A percentile compares a stretch with the other conserved stretches of the same genome.
Conservation (phyloP, 805 yeast species). For the Maudiozyma bulderi region DNA sequence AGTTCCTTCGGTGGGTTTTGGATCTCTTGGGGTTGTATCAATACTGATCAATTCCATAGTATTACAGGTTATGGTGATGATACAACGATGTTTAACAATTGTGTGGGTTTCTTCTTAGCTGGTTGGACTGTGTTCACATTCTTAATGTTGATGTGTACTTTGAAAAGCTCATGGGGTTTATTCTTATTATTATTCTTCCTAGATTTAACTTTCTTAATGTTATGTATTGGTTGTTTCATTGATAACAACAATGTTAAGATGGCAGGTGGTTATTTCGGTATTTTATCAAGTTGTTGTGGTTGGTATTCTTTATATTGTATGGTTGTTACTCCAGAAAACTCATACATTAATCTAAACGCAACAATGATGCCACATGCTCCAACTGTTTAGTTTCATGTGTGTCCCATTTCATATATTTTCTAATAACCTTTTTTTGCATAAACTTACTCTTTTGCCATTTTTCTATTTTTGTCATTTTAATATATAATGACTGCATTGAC, state of each 20-base stretch:
- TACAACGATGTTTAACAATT: slow-evolving; percentile 38
- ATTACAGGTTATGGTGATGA: slow-evolving; percentile 39
- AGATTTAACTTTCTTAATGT: slow-evolving; percentile 43
- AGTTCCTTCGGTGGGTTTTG: slow-evolving; percentile 60
- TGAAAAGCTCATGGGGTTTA: slow-evolving; percentile 52
- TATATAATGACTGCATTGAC: no score
- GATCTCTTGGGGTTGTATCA: slow-evolving; percentile 63
- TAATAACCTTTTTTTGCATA: neutral
- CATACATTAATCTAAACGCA: slow-evolving; percentile 46
- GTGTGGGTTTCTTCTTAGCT: slow-evolving; percentile 46
- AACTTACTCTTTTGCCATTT: no score
- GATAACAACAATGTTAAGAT: slow-evolving; percentile 33
- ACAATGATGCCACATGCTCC: slow-evolving; percentile 43
- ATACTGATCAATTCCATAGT: slow-evolving; percentile 49
- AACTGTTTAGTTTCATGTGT: slow-evolving; percentile 17
- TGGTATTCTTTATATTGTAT: slow-evolving; percentile 60
- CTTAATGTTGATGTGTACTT: slow-evolving; percentile 45
- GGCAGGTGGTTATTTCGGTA: slow-evolving; percentile 58
- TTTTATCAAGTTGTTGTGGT: slow-evolving; percentile 45
- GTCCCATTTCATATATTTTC: neutral
- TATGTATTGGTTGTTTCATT: slow-evolving; percentile 45
- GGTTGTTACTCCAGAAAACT: slow-evolving; percentile 47
- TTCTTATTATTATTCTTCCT: slow-evolving; percentile 45
- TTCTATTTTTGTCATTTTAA: no score
- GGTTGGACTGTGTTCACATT: slow-evolving; percentile 62